These are phyloP conservation scores for Hyaloscypha hepaticicola DNA, from an alignment of 495 filamentous ascomycete species.

Conservation along the genomic window DNA sequence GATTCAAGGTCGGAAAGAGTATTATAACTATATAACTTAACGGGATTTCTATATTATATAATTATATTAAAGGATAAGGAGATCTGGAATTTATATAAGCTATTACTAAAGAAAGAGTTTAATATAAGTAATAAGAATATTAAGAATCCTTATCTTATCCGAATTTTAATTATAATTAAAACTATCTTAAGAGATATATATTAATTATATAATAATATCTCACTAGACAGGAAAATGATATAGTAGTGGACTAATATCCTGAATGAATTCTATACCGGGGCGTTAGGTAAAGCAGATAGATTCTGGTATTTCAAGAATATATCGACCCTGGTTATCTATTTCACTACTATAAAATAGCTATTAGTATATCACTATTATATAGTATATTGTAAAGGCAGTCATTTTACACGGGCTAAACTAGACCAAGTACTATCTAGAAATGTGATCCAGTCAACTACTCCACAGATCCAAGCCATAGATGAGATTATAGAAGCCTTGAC, in stretches of 20 bases:
- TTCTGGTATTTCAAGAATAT: not conserved
- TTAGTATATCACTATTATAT: slow-evolving; percentile 12
- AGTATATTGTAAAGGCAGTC: slow-evolving; percentile 1
- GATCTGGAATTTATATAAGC: no score
- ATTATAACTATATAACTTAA: not conserved
- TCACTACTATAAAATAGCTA: slow-evolving; percentile 1
- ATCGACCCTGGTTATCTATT: no score
- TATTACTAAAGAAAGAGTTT: no score
- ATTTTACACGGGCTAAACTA: slow-evolving; percentile 1
- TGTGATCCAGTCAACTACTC: slow-evolving; percentile 13
- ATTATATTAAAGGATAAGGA: no score
- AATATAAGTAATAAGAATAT: no score
- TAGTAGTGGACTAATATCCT: slow-evolving; percentile 11
- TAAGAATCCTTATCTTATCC: no score
- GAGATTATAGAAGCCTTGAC: no score
- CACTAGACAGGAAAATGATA: slow-evolving; percentile 14
- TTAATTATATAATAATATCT: slow-evolving; percentile 12
- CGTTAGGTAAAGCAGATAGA: not conserved
- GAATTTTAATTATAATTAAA: no score
- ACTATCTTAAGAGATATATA: no score
- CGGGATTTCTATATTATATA: no score
- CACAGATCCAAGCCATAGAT: slow-evolving; percentile 9
- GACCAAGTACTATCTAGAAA: slow-evolving; percentile 5
- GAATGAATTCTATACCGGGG: slow-evolving; percentile 12
- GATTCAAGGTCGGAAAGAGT: slow-evolving; percentile 17